Conservation (phyloP, 2,329 filamentous ascomycete species). For the Alternaria angustiovoidea region DNA sequence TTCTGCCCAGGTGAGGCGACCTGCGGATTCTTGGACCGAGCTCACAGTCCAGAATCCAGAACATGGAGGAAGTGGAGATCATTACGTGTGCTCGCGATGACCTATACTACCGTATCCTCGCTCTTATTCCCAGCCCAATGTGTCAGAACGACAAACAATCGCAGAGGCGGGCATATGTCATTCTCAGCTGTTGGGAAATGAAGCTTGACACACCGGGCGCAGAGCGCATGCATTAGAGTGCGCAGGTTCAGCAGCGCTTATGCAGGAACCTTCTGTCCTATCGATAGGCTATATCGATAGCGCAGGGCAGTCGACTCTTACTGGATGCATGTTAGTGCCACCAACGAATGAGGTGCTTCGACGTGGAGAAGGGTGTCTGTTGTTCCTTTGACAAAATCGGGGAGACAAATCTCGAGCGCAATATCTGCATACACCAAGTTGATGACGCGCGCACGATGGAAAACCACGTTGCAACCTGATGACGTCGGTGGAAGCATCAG, state of each 20-base stretch:
- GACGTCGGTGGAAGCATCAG: constrained; percentile 8
- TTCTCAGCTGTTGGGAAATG: constrained; percentile 4
- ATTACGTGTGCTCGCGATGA: constrained; percentile 11
- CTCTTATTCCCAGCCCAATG: not conserved
- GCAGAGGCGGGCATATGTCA: constrained; percentile 1
- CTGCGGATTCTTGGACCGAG: not conserved
- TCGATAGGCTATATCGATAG: constrained; percentile 24
- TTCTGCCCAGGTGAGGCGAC: not conserved
- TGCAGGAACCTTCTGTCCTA: constrained; percentile 20
- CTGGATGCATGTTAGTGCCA: not conserved
- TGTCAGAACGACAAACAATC: not conserved
- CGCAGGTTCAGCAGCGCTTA: constrained; percentile 25
- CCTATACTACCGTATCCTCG: not conserved
- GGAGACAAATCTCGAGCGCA: constrained; percentile 8
- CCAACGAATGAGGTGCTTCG: constrained; percentile 1
- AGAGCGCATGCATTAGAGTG: not conserved
- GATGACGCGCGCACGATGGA: not conserved
- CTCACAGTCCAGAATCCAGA: not conserved
- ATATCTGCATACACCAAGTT: not conserved
- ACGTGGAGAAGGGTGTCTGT: not conserved
- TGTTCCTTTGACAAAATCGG: constrained; percentile 1
- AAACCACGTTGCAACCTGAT: not conserved
- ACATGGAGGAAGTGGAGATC: constrained; percentile 6
- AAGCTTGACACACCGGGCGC: constrained; percentile 3
- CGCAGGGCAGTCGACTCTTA: constrained; percentile 2